phyloP scores from a whole-genome alignment of 2,329 filamentous ascomycete species.

The Fusarium sp. region DNA sequence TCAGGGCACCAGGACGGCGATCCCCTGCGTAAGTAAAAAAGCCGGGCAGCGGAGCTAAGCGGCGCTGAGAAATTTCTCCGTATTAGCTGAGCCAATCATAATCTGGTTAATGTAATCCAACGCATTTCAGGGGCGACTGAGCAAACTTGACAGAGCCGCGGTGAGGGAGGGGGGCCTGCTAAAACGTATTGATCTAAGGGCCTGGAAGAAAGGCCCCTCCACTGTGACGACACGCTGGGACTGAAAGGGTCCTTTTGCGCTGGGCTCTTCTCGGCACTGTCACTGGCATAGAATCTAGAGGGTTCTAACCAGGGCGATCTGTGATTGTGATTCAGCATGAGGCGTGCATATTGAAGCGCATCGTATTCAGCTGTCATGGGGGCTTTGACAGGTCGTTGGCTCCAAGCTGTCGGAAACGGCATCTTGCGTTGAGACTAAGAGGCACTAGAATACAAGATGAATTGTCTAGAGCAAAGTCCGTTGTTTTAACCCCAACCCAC shows the following conservation, averaged over 20 bases:
- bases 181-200: constrained; percentile 39
- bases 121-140: constrained; percentile 46
- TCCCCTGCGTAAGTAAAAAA: constrained; percentile 42
- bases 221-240: constrained; percentile 37
- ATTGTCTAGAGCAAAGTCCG: constrained; percentile 29
- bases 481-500: constrained; percentile 40
- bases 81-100: constrained; percentile 44
- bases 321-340: not conserved
- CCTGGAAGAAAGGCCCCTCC: constrained; percentile 32
- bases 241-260: constrained; percentile 27
- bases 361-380: constrained; percentile 11
- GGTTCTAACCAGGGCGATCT: not conserved
- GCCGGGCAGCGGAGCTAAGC: constrained; percentile 43
- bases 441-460: constrained; percentile 39
- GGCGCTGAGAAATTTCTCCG: constrained; percentile 44
- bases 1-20: constrained; percentile 38
- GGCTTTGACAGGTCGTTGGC: constrained; percentile 21
- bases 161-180: constrained; percentile 41
- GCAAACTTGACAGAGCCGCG: constrained; percentile 49
- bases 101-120: constrained; percentile 50
- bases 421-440: constrained; percentile 34
- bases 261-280: constrained; percentile 3
- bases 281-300: constrained; percentile 8
- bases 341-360: constrained; percentile 1
- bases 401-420: constrained; percentile 42